Conservation (phyloP, 306 rosid genomes). For the Cicer chorassanicum region DNA sequence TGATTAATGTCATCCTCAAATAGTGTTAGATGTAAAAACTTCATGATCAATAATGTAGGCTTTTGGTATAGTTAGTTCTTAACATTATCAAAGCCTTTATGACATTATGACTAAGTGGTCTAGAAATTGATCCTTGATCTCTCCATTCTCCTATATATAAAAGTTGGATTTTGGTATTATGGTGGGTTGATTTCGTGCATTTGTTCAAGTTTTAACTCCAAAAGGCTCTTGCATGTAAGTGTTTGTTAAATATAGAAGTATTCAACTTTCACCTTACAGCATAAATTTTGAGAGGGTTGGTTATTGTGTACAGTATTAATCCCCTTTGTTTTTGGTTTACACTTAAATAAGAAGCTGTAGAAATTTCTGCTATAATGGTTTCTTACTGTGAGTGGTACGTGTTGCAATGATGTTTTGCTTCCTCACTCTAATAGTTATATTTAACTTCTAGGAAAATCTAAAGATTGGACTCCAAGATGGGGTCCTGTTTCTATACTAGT, state of each 20-base stretch:
- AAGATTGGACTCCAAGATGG: not conserved
- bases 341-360: not conserved
- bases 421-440: not conserved
- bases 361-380: constrained; percentile 4
- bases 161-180: not conserved
- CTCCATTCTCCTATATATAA: constrained; percentile 5
- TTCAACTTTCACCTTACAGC: not conserved
- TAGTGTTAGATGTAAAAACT: not conserved
- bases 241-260: constrained; percentile 6
- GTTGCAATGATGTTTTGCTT: constrained; percentile 1
- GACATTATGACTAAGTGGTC: constrained; percentile 8
- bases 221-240: not conserved
- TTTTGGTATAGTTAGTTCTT: not conserved
- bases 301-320: constrained; percentile 5
- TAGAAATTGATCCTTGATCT: constrained; percentile 1
- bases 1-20: constrained; percentile 13
- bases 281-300: constrained; percentile 7
- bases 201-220: not conserved
- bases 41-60: not conserved
- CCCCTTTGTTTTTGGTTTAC: constrained; percentile 16
- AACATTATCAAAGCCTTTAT: not conserved
- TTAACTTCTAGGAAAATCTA: constrained; percentile 4
- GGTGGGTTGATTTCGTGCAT: not conserved
- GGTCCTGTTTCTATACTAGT: constrained; percentile 16
- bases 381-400: not conserved